Evolutionary conservation across 2,329 filamentous ascomycete genomes (phyloP).

Genomic region (Claviceps quebecensis): DNA sequence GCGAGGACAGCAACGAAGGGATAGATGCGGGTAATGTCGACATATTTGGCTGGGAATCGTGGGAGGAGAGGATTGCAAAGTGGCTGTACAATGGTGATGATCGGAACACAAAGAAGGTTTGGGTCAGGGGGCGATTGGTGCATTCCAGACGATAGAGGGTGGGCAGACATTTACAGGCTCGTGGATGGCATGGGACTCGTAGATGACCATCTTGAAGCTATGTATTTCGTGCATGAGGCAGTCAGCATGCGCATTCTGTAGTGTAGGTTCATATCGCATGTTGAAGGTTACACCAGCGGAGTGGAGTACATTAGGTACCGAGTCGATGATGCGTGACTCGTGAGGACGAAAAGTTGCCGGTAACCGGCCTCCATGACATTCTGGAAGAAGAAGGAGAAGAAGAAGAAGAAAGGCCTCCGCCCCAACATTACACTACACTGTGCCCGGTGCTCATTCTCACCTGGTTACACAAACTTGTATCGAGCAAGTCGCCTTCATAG

Average conservation of each 20-base stretch:
- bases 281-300: no score
- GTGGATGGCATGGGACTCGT: neutral
- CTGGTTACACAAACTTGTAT: neutral
- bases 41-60: slow-evolving; percentile 82
- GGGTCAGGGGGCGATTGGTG: slow-evolving; percentile 75
- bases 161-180: no score
- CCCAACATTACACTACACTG: neutral
- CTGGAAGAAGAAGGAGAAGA: neutral
- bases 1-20: slow-evolving; percentile 10
- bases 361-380: neutral
- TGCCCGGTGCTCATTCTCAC: neutral
- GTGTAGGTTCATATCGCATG: no score
- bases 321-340: no score
- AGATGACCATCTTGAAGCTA: no score
- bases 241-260: no score
- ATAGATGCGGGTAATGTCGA: slow-evolving; percentile 54
- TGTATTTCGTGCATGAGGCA: no score
- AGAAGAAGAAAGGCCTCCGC: neutral
- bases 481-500: neutral
- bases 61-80: slow-evolving; percentile 76
- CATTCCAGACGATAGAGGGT: slow-evolving; percentile 34
- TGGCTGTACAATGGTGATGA: slow-evolving; percentile 94
- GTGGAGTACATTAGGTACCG: no score
- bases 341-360: no score
- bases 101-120: slow-evolving; percentile 75